Conservation (phyloP, 192 early-diverging fungal genomes). For the Coemansia sp. region DNA sequence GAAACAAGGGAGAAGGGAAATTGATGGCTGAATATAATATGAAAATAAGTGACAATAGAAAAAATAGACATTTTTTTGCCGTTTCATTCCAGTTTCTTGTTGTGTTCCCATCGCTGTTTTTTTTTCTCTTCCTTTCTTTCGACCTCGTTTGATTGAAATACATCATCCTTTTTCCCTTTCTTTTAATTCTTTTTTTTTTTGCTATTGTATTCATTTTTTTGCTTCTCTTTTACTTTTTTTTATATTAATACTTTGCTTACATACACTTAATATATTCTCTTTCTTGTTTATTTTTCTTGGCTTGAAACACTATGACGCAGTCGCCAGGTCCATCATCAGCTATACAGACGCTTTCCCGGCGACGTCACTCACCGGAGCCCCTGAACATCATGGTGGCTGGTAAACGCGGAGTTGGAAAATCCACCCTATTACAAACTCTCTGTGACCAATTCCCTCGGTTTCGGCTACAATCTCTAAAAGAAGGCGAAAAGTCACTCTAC, state of each 20-base stretch:
- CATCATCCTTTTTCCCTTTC: neutral
- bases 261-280: no score
- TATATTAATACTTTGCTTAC: neutral
- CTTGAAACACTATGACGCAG: no score
- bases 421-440: slow-evolving; percentile 67
- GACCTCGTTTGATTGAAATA: neutral
- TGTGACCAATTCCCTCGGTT: slow-evolving; percentile 53
- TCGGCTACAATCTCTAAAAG: slow-evolving; percentile 20
- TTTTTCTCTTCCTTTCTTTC: neutral
- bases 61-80: neutral
- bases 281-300: no score
- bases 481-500: slow-evolving; percentile 18
- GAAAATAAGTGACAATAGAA: no score
- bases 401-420: slow-evolving; percentile 63
- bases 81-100: neutral
- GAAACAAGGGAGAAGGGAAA: no score
- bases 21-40: no score
- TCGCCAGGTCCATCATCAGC: neutral
- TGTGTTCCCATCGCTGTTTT: neutral
- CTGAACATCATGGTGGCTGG: slow-evolving; percentile 47
- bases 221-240: slow-evolving; percentile 1
- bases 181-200: neutral
- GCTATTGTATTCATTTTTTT: slow-evolving; percentile 1
- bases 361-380: slow-evolving; percentile 26
- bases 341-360: slow-evolving; percentile 20